Base-by-base conservation (phyloP, 495 filamentous ascomycete genomes). In the Chaetomidium leptoderma region DNA sequence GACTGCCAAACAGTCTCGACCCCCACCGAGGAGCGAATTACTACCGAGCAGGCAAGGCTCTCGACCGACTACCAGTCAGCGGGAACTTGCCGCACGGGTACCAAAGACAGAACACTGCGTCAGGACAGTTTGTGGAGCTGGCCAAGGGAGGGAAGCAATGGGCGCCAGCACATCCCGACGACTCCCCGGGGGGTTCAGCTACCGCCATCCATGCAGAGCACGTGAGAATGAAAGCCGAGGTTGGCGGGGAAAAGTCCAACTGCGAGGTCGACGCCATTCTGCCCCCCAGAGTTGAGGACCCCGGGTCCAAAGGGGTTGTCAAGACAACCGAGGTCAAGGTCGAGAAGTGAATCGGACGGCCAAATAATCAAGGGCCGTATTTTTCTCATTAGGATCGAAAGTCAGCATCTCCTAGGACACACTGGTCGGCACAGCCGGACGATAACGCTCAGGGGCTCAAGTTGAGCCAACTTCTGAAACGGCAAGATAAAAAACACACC, bases 11-110 rank as follows among this genome's bases (percentile, higher is more conserved):
- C 6, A 48, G 45, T 44, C 37, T 63, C 40, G 47, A 57, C 57
- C 51, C 57, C 47, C 61, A 67, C 57, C 51, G 46, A 11, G 58
- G 61, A 30, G 62, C 62, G 19, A 67, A 67, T 55, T 67, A 67
- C 57, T 67, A 67, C 53, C 62, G 65, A 33, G 65, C 65, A 23
- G 65, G 65, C 29, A 67, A 65, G 39, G 65, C 65, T 0, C 63
- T 67, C 11, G 65, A 60, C 57, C 48, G 57, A 5, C 30, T 67
- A 2, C 65, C 62, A 6, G 14, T 43, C 3, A 50, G n/a, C 16
- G 19, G 45, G 9, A 36, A 29, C 29, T 9, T 32, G 14, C 47
- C 23, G n/a, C 26, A 16, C 8, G 37, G 24, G 21, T 27, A 19
- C 4, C 55, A n/a, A 44, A 33, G 37, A 14, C 32, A 49, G 13